phyloP scores from a whole-genome alignment of 345 rosid genomes.

The Cardamine resedifolia region DNA sequence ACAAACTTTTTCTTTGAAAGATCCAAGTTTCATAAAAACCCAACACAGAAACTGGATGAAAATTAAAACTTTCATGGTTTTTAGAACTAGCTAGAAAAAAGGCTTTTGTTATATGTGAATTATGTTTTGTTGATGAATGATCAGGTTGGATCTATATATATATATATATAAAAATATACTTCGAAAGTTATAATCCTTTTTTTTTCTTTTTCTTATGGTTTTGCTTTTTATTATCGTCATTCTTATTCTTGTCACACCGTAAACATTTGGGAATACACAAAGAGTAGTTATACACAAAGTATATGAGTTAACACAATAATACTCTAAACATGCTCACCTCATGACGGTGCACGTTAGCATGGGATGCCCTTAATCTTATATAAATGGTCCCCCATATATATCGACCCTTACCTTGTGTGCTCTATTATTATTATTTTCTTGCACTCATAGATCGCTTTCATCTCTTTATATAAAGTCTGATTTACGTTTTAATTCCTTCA shows the following conservation, averaged over 20 bases:
- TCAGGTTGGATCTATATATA: constrained; percentile 11
- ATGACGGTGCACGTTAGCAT: constrained; percentile 82
- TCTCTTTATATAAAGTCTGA: not conserved
- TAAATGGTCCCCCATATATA: constrained; percentile 68
- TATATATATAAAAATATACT: too few relatives aligned
- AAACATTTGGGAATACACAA: constrained; percentile 13
- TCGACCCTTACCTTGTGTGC: constrained; percentile 38
- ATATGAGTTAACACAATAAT: constrained; percentile 40
- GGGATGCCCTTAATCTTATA: constrained; percentile 46
- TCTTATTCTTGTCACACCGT: constrained; percentile 19
- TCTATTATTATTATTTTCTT: constrained; percentile 21
- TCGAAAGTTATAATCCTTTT: not conserved
- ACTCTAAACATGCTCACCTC: constrained; percentile 41
- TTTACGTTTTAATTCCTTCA: not conserved
- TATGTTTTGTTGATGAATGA: constrained; percentile 47
- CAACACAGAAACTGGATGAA: constrained; percentile 21
- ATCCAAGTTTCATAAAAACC: constrained; percentile 34
- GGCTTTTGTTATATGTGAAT: not conserved
- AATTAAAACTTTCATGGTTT: not conserved
- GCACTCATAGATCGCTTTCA: constrained; percentile 30
- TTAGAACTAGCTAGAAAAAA: not conserved
- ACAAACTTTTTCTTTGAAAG: constrained; percentile 34
- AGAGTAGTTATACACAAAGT: constrained; percentile 46
- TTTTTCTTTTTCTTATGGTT: not conserved
- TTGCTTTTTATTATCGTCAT: constrained; percentile 1